Base-by-base conservation (phyloP, 176 grass and related monocot species). In the Oryza punctata region DNA sequence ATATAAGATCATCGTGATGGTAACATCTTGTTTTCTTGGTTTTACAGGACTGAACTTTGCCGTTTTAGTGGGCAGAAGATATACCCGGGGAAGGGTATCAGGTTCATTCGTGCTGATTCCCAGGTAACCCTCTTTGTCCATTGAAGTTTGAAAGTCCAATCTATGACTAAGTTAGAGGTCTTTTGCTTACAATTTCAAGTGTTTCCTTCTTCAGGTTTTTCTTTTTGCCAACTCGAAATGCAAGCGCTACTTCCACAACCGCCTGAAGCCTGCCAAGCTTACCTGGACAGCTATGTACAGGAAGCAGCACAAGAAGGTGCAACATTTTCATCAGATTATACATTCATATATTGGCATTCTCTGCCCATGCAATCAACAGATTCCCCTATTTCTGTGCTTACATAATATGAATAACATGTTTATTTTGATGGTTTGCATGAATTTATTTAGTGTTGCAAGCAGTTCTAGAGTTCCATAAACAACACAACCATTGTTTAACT, bases 221-320 rank as follows among this genome's bases (percentile, higher is more conserved):
- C 90, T 97, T 41, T 97, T 97, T 5, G 89, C 91, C 4, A 97
- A 97, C 83, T 97, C 94, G 10, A 97, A 97, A 90, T 97, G 94
- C 79, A 97, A 97, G 82, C 78, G 91, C 5, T 97, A 97, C 77
- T 94, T 94, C 87, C 91, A 94, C 87, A 97, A 97, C 87, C 90
- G 92, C 7, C 82, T 97, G 59, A 97, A 94, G 91, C 94, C 94
- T 30, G 94, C 94, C 7, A 97, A 97, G 82, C 94, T 97, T 90
- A 88, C 85, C 68, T 97, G 91, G 94, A 97, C 94, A 78, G 94
- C 94, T 35, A 87, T 97, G 87, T 97, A 97, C 89, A 83, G 91
- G 80, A 97, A 97, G 83, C 94, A 94, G 46, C 94, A 97, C 87
- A 97, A 97, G 89, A 97, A 97, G 94, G 94, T 97, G 73, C 8